Evolutionary conservation across 495 filamentous ascomycete genomes (phyloP).

Genomic region (Pyrenopolyporus hunteri): DNA sequence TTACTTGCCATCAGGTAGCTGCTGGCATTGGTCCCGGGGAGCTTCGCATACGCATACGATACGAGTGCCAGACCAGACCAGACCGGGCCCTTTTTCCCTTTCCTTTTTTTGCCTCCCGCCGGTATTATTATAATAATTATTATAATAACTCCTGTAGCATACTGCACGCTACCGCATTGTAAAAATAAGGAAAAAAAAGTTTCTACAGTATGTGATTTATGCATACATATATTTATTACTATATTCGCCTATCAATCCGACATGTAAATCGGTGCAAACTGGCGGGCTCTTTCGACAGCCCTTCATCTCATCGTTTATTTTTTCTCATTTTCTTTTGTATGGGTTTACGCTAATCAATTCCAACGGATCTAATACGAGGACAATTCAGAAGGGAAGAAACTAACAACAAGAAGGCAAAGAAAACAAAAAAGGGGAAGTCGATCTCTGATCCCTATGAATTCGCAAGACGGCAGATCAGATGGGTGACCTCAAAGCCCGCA

Average conservation of each 20-base stretch:
- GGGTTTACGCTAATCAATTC: not conserved
- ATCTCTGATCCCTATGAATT: constrained; percentile 16
- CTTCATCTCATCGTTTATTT: not conserved
- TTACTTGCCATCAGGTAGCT: not conserved
- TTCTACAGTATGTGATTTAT: constrained; percentile 4
- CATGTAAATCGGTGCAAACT: constrained; percentile 26
- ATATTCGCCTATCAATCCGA: constrained; percentile 21
- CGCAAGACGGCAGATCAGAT: constrained; percentile 34
- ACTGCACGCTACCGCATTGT: not conserved
- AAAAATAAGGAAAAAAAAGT: not conserved
- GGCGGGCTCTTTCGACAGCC: constrained; percentile 3
- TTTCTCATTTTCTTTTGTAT: not conserved
- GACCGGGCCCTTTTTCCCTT: too few species aligned
- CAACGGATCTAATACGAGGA: not conserved
- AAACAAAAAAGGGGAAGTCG: not conserved
- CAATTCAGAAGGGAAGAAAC: not conserved
- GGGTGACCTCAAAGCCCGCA: constrained; percentile 54
- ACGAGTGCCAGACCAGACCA: not conserved
- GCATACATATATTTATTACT: constrained; percentile 3
- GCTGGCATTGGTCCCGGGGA: not conserved
- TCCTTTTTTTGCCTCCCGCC: constrained; percentile 9
- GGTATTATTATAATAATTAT: not conserved
- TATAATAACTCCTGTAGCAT: not conserved
- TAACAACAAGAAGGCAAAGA: not conserved
- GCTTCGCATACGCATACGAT: constrained; percentile 1